Evolutionary conservation across 2,329 filamentous ascomycete species (phyloP).

Genomic region (Pyricularia sp.): DNA sequence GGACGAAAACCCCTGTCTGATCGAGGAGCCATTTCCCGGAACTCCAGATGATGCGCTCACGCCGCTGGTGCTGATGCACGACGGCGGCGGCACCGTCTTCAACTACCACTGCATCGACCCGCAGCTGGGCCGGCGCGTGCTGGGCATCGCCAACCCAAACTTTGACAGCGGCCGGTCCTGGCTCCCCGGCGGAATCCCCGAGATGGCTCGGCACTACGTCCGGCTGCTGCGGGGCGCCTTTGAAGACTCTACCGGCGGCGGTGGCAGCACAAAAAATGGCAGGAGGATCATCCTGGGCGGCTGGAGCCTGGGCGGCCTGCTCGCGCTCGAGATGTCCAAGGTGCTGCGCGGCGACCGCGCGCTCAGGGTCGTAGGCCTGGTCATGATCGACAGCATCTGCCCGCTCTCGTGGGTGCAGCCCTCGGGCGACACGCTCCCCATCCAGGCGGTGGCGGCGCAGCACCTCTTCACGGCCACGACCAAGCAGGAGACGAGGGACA

Average conservation of each 20-base stretch:
- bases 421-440: not conserved
- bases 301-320: constrained; percentile 44
- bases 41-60: constrained; percentile 14
- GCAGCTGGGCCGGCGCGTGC: constrained; percentile 36
- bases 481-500: constrained; percentile 16
- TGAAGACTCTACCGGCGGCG: constrained; percentile 15
- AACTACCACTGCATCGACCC: constrained; percentile 43
- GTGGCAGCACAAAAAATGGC: not conserved
- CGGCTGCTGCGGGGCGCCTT: constrained; percentile 31
- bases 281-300: constrained; percentile 39
- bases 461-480: constrained; percentile 13
- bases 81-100: constrained; percentile 51
- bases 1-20: constrained; percentile 12
- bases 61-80: constrained; percentile 50
- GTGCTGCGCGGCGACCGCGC: constrained; percentile 21
- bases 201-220: constrained; percentile 45
- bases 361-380: constrained; percentile 35
- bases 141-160: constrained; percentile 45
- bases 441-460: constrained; percentile 3
- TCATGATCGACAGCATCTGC: constrained; percentile 43
- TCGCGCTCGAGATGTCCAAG: constrained; percentile 40
- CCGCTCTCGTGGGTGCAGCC: constrained; percentile 9
- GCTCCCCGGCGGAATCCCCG: constrained; percentile 35
- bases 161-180: constrained; percentile 38
- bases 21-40: constrained; percentile 11